These are phyloP conservation scores for Dipteronia dyeriana DNA, from an alignment of 345 rosid genomes.

Conservation along the genomic window DNA sequence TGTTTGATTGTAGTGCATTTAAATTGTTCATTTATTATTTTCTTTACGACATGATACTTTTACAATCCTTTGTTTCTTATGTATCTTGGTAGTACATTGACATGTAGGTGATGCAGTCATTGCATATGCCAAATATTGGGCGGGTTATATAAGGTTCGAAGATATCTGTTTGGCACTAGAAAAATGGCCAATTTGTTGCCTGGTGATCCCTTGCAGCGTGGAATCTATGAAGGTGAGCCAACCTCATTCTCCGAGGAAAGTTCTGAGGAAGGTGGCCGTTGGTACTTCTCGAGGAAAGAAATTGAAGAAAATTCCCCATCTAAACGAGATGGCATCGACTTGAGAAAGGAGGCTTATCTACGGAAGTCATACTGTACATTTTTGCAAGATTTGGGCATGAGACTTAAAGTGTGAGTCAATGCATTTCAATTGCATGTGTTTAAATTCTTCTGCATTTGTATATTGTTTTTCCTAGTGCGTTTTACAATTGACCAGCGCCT, in stretches of 20 bases:
- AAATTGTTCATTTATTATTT: background rate
- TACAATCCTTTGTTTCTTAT: background rate
- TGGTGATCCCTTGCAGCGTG: constrained; percentile 15
- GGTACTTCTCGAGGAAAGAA: constrained; percentile 60
- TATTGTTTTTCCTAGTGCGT: background rate
- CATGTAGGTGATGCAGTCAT: background rate
- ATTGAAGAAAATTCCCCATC: constrained; percentile 64
- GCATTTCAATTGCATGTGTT: constrained; percentile 12
- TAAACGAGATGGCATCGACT: constrained; percentile 52
- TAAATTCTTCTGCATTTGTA: constrained; percentile 9
- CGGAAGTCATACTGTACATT: constrained; percentile 66
- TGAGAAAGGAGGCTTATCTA: constrained; percentile 58
- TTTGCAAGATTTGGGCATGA: constrained; percentile 66
- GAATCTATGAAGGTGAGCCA: constrained; percentile 10
- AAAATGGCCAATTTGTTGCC: constrained; percentile 12
- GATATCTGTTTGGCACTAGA: background rate
- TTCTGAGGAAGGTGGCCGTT: constrained; percentile 32
- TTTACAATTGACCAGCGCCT: too few relatives aligned
- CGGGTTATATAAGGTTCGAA: background rate
- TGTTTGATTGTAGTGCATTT: constrained; percentile 3
- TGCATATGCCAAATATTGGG: background rate
- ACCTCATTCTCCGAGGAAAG: background rate
- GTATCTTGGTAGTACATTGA: background rate
- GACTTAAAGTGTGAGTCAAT: constrained; percentile 61
- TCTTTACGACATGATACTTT: background rate